Evolutionary conservation across 2,329 filamentous ascomycete genomes (phyloP), one percentile per base, ranked within the genome.

Genomic region (Blastomyces parvus): DNA sequence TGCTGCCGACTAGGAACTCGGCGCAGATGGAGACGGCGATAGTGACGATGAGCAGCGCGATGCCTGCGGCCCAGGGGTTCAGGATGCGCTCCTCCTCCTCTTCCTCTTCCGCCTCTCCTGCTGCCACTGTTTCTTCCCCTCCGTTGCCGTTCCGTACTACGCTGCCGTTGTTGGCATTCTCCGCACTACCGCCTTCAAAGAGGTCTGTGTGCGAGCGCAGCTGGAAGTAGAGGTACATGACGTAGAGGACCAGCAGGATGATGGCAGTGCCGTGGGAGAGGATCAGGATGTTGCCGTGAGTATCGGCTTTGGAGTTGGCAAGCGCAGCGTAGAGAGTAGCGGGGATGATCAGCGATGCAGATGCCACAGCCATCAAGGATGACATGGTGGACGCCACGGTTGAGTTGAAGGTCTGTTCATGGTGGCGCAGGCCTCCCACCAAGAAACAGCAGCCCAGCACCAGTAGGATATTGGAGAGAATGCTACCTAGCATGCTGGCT

Each of bases 401-500:
- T 42, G 68, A 74, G 67, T 81, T 81, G 74, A 82, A 82, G 2
- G 71, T 78, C 72, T 93, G 89, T 74, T 93, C 87, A 55, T 82
- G 82, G 77, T 86, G 85, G 66, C 82, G 81, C 64, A 91, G 78
- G 40, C 89, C 89, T 62, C 89, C 89, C 62, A 89, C 83, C 67
- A 91, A 80, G 78, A 91, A 91, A 76, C 88, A 91, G 82, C 89
- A 90, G 69, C 88, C 88, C 73, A 91, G 83, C 57, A 91, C 93
- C 27, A 97, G 85, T 8, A 97, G 83, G 67, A 97, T 87, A 76
- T 97, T 97, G 67, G 93, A 97, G 48, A 97, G 82, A 69, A 97
- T 96, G 71, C 90, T 95, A 58, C 94, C 93, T 42, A 97, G 86
- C 92, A 97, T 97, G 67, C 91, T 96, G 25, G 93, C 89, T 78